A percentile compares a stretch with the other conserved stretches of the same genome.
These are phyloP conservation scores for Yamadazyma spencermartinsiae DNA, from an alignment of 1,139 yeast genomes.

Conservation along the genomic window DNA sequence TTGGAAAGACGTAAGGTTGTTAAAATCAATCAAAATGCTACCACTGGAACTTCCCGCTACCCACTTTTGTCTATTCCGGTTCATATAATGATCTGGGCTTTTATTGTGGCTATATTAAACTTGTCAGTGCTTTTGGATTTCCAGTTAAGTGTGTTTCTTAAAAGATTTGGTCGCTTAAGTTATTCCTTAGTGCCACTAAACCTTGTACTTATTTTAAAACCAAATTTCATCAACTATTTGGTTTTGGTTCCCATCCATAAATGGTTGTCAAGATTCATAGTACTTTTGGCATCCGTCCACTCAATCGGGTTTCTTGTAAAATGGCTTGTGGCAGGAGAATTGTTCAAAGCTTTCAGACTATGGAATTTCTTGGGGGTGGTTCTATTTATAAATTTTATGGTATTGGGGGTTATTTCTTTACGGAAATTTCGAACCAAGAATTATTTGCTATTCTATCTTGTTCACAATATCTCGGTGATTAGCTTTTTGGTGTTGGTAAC, in stretches of 20 bases:
- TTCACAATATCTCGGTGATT: conserved; percentile 35
- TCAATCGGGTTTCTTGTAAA: conserved; percentile 51
- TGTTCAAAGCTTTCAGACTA: conserved; percentile 41
- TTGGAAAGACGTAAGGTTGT: conserved; percentile 2
- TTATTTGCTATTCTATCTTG: conserved; percentile 34
- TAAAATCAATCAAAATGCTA: neutral
- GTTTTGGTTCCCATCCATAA: conserved; percentile 65
- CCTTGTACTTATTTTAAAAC: conserved; percentile 60
- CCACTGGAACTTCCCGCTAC: neutral
- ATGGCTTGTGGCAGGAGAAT: conserved; percentile 42
- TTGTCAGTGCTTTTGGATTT: neutral
- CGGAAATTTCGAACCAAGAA: conserved; percentile 25
- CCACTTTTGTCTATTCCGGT: neutral
- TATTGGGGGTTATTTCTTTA: conserved; percentile 57
- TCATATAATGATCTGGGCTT: neutral
- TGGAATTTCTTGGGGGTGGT: conserved; percentile 66
- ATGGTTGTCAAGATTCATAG: conserved; percentile 73
- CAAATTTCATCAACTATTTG: conserved; percentile 51
- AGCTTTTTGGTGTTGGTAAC: conserved; percentile 30
- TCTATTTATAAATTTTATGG: conserved; percentile 41
- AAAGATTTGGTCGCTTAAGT: conserved; percentile 59
- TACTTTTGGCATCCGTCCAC: conserved; percentile 55
- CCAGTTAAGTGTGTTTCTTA: conserved; percentile 25
- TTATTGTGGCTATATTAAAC: neutral
- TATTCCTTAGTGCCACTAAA: conserved; percentile 67